Conservation (phyloP, 2,329 filamentous ascomycete genomes). For the Fonsecaea pugnacius region DNA sequence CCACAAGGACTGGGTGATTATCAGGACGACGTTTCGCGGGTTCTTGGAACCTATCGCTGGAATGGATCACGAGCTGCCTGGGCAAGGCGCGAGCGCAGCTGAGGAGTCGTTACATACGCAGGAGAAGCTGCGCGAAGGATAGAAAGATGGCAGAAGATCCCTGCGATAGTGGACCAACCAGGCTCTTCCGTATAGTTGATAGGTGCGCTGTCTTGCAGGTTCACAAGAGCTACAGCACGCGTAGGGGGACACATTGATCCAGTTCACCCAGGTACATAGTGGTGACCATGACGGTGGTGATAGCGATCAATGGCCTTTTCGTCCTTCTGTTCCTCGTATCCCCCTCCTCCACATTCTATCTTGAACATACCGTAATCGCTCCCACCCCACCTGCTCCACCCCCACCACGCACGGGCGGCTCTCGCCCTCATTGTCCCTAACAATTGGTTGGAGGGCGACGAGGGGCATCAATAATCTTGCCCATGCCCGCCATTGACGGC, state of each 20-base stretch:
- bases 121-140: not conserved
- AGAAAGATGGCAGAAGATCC: not conserved
- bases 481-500: conserved; percentile 1
- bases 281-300: not conserved
- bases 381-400: conserved; percentile 16
- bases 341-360: not conserved
- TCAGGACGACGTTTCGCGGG: conserved; percentile 32
- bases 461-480: not conserved
- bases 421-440: not conserved
- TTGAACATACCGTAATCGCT: not conserved
- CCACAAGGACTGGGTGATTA: conserved; percentile 31
- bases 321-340: not conserved
- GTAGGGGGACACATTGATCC: not conserved
- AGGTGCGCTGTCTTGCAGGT: not conserved
- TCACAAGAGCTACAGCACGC: not conserved
- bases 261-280: not conserved
- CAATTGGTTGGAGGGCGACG: conserved; percentile 3
- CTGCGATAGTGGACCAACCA: not conserved
- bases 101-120: not conserved
- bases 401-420: conserved; percentile 9
- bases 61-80: conserved; percentile 32
- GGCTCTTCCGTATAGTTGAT: not conserved
- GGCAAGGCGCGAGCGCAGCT: not conserved
- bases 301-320: not conserved
- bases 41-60: conserved; percentile 36